These are phyloP conservation scores for Hyaloscypha bicolor DNA, from an alignment of 495 filamentous ascomycete genomes.

Conservation along the genomic window DNA sequence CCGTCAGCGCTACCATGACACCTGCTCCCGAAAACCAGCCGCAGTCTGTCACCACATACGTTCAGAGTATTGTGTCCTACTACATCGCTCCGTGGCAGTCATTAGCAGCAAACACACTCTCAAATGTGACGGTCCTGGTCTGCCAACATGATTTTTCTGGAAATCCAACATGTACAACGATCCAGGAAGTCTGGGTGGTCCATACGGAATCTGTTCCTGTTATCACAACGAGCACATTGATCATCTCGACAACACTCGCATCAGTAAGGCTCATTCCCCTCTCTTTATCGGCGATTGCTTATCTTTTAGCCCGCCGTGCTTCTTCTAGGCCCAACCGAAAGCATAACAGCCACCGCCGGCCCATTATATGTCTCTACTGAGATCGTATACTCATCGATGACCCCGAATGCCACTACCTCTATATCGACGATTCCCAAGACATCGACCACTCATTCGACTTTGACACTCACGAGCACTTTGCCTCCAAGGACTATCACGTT, in stretches of 20 bases:
- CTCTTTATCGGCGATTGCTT: background rate
- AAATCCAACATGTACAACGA: background rate
- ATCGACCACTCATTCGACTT: background rate
- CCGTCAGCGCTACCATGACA: background rate
- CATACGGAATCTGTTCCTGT: constrained; percentile 3
- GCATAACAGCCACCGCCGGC: background rate
- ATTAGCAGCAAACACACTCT: constrained; percentile 9
- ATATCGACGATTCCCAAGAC: background rate
- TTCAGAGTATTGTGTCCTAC: constrained; percentile 22
- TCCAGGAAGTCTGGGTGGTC: constrained; percentile 19
- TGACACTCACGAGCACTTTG: background rate
- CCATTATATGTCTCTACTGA: background rate
- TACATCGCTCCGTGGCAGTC: constrained; percentile 24
- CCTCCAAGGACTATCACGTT: background rate
- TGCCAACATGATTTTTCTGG: constrained; percentile 7
- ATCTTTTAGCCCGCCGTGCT: background rate
- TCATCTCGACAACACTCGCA: constrained; percentile 3
- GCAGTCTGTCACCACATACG: constrained; percentile 2
- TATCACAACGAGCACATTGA: constrained; percentile 5
- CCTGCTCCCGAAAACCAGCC: background rate
- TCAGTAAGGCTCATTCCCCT: constrained; percentile 4
- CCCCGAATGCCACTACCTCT: background rate
- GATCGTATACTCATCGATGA: background rate
- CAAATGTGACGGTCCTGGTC: constrained; percentile 14
- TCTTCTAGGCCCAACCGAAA: constrained; percentile 4